Evolutionary conservation across 23 red algal genomes (phyloP).

Genomic region (Agarophyton chilense): DNA sequence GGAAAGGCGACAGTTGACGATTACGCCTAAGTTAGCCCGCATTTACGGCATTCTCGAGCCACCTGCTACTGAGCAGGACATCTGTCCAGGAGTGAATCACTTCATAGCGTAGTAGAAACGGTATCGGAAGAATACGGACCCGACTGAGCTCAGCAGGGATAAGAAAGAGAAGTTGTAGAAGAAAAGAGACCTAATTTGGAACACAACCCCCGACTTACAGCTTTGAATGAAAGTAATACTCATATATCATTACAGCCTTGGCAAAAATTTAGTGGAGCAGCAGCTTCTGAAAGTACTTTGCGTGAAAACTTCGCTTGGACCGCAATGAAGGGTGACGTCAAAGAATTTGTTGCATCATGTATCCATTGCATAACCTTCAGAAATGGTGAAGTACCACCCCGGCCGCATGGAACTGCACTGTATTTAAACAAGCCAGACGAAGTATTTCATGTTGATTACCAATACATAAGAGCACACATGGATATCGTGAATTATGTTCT

Average conservation of each 20-base stretch:
- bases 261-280: background rate
- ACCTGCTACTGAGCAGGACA: no score
- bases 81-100: no score
- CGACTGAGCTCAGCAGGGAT: no score
- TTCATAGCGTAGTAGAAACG: no score
- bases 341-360: background rate
- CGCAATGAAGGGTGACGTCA: background rate
- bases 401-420: background rate
- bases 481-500: no score
- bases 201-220: background rate
- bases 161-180: no score
- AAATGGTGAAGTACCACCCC: background rate
- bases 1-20: background rate
- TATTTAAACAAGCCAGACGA: constrained; percentile 3
- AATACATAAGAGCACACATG: background rate
- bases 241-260: background rate
- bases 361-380: background rate
- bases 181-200: background rate
- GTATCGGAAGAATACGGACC: no score
- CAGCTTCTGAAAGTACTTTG: background rate
- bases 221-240: background rate
- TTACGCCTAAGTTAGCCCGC: no score
- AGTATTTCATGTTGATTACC: constrained; percentile 46
- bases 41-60: no score
- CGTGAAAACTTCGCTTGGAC: constrained; percentile 14